Percentiles rank a stretch among this genome's conserved stretches.
phyloP scores from a whole-genome alignment of 371 early-diverging fungal genomes.

The Syncephalastrum monosporum region DNA sequence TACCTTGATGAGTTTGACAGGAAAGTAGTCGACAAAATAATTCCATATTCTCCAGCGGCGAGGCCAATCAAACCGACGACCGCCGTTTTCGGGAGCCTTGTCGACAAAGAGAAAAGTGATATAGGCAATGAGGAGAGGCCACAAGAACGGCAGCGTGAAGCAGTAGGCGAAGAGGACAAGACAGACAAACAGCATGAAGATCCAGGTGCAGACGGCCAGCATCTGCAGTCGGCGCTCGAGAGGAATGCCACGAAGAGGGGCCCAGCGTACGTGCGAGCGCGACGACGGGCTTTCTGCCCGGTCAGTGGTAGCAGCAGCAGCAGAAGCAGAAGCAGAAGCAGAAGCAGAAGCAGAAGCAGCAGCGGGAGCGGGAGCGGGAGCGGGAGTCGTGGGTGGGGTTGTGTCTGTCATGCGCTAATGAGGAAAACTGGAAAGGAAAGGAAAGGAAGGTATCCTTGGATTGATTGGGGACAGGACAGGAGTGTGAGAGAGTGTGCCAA shows the following conservation, averaged over 20 bases:
- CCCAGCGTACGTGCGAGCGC: slow-evolving; percentile 45
- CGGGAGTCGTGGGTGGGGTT: no score
- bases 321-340: neutral
- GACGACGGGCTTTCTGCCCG: neutral
- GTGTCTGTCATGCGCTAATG: slow-evolving; percentile 2
- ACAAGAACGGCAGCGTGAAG: slow-evolving; percentile 38
- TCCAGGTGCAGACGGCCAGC: slow-evolving; percentile 61
- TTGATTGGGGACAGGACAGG: neutral
- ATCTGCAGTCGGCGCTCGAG: slow-evolving; percentile 74
- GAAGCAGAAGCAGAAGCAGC: neutral
- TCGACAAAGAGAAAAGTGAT: slow-evolving; percentile 56
- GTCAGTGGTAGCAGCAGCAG: neutral
- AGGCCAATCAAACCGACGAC: slow-evolving; percentile 60
- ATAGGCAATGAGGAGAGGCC: slow-evolving; percentile 65
- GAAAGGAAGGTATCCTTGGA: slow-evolving; percentile 4
- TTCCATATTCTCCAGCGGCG: slow-evolving; percentile 57
- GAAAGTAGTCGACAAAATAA: slow-evolving; percentile 78
- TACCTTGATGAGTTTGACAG: slow-evolving; percentile 69
- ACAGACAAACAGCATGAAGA: slow-evolving; percentile 56
- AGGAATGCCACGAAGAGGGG: slow-evolving; percentile 69
- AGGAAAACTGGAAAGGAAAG: slow-evolving; percentile 5
- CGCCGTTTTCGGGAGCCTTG: slow-evolving; percentile 65
- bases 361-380: no score
- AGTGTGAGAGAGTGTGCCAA: neutral
- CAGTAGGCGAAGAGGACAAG: slow-evolving; percentile 45